Evolutionary conservation across 768 basidiomycete genomes (phyloP).

Genomic region (Stropharia rugosoannulata): DNA sequence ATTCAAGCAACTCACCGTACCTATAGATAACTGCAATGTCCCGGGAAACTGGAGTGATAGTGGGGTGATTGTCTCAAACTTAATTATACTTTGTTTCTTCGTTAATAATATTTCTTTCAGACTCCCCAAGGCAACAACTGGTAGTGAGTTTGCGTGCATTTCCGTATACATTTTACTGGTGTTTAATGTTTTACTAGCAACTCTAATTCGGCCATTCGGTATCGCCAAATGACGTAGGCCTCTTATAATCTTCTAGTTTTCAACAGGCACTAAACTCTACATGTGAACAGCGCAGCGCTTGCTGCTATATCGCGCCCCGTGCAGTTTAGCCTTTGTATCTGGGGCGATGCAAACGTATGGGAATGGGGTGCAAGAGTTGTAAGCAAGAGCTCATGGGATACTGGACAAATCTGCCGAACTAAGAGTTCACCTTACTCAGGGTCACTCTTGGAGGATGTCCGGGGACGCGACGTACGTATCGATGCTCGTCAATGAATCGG

Average conservation of each 20-base stretch:
- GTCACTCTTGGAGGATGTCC: constrained; percentile 18
- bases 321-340: constrained; percentile 51
- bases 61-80: not conserved
- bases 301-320: constrained; percentile 43
- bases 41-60: constrained; percentile 15
- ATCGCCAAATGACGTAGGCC: constrained; percentile 53
- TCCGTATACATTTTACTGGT: not conserved
- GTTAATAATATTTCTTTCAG: not conserved
- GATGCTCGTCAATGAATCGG: too few relatives aligned
- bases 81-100: too few relatives aligned
- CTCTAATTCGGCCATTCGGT: constrained; percentile 58
- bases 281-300: constrained; percentile 38
- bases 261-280: not conserved
- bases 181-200: constrained; percentile 29
- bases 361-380: constrained; percentile 53
- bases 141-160: constrained; percentile 7
- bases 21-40: constrained; percentile 16
- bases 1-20: not conserved
- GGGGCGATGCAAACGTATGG: constrained; percentile 57
- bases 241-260: not conserved
- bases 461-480: constrained; percentile 12
- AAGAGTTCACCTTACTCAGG: not conserved
- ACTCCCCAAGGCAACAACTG: constrained; percentile 11
- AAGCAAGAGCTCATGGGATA: not conserved
- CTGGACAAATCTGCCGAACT: not conserved